phyloP scores from a whole-genome alignment of 2,329 filamentous ascomycete genomes.

The Diaporthe amygdali region DNA sequence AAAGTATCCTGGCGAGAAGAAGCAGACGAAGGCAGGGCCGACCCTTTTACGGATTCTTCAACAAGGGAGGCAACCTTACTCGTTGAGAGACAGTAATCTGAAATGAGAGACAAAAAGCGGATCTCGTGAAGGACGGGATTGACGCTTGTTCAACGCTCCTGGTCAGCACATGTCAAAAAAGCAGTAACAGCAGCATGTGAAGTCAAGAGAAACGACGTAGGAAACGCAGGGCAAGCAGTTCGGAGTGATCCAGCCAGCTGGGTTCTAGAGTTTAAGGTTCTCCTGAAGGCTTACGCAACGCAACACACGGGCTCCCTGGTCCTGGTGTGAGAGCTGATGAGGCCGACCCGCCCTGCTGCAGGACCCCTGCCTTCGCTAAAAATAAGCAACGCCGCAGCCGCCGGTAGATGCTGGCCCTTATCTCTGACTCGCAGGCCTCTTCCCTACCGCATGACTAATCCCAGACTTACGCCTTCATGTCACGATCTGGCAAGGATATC shows the following conservation, averaged over 20 bases:
- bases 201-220: background rate
- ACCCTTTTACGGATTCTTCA: background rate
- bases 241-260: background rate
- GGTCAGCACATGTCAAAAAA: background rate
- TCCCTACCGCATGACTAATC: too few relatives aligned
- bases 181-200: background rate
- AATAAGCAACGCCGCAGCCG: background rate
- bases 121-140: background rate
- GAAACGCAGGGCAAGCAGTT: background rate
- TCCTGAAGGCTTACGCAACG: slow-evolving; percentile 3
- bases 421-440: too few relatives aligned
- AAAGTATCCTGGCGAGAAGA: background rate
- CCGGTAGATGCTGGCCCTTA: background rate
- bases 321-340: background rate
- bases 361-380: background rate
- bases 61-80: background rate
- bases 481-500: too few relatives aligned
- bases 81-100: background rate
- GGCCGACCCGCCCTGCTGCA: background rate
- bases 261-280: background rate
- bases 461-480: too few relatives aligned
- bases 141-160: background rate
- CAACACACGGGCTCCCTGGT: background rate
- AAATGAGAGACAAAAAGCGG: background rate
- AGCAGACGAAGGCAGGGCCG: background rate